Conservation (phyloP, 2,329 filamentous ascomycete genomes). For the Cytospora schulzeri region DNA sequence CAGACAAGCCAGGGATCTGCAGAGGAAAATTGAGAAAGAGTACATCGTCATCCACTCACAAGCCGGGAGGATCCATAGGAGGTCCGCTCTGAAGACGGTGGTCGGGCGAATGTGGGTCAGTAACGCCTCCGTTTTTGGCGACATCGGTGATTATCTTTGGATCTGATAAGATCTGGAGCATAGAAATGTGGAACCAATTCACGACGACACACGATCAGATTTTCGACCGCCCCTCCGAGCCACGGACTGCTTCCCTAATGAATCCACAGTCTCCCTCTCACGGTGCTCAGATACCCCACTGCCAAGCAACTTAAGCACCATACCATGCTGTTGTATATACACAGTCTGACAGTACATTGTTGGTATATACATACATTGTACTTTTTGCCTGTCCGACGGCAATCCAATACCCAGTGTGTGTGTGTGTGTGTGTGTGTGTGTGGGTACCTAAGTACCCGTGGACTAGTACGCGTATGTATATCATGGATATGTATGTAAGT, state of each 20-base stretch:
- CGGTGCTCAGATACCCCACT: not conserved
- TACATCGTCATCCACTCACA: slow-evolving; percentile 21
- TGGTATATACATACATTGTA: too few relatives aligned
- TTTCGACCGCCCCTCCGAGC: slow-evolving; percentile 3
- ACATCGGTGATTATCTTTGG: slow-evolving; percentile 53
- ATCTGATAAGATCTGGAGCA: slow-evolving; percentile 55
- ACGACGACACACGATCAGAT: slow-evolving; percentile 13
- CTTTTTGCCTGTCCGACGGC: too few relatives aligned
- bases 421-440: not conserved
- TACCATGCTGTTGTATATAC: not conserved
- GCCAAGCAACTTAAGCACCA: not conserved
- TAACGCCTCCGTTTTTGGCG: slow-evolving; percentile 34
- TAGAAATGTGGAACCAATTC: slow-evolving; percentile 14
- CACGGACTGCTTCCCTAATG: not conserved
- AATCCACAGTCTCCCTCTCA: not conserved
- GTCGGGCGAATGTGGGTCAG: slow-evolving; percentile 25
- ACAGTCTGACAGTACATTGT: not conserved
- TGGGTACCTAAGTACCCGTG: too few relatives aligned
- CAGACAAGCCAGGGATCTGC: slow-evolving; percentile 14
- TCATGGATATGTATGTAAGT: too few relatives aligned
- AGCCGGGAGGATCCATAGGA: slow-evolving; percentile 15
- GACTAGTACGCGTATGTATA: too few relatives aligned
- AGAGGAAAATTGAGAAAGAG: slow-evolving; percentile 17
- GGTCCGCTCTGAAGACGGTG: slow-evolving; percentile 24
- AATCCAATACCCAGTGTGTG: too few relatives aligned